Evolutionary conservation across 2,329 filamentous ascomycete species (phyloP).

Genomic region (Pestalotiopsis sp.): DNA sequence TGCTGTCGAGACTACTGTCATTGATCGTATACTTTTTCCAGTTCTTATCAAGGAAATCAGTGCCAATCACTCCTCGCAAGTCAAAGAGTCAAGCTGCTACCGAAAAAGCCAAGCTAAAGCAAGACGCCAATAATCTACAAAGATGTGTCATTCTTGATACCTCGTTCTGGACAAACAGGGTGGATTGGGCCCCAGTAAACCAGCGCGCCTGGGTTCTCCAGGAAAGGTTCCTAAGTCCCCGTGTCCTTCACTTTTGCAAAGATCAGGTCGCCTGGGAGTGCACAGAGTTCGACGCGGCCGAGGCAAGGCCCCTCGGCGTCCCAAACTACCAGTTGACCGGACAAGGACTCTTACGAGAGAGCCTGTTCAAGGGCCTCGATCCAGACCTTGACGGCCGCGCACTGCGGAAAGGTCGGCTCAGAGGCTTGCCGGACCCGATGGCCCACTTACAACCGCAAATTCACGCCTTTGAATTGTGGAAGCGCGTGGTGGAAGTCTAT

Average conservation of each 20-base stretch:
- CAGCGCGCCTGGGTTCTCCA: background rate
- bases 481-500: background rate
- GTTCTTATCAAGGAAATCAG: too few relatives aligned
- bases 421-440: background rate
- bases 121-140: background rate
- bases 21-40: too few relatives aligned
- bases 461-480: background rate
- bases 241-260: background rate
- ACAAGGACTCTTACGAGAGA: background rate
- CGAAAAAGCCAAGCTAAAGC: background rate
- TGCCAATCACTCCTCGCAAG: background rate
- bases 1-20: too few relatives aligned
- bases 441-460: background rate
- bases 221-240: background rate
- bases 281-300: background rate
- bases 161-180: background rate
- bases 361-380: background rate
- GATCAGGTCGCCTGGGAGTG: background rate
- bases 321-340: background rate
- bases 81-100: background rate
- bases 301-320: background rate
- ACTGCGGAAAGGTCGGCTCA: background rate
- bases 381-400: background rate
- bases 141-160: background rate
- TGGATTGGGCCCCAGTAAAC: background rate